Evolutionary conservation across 176 grass and related monocot genomes (phyloP).

Genomic region (Saccharum spontaneum): DNA sequence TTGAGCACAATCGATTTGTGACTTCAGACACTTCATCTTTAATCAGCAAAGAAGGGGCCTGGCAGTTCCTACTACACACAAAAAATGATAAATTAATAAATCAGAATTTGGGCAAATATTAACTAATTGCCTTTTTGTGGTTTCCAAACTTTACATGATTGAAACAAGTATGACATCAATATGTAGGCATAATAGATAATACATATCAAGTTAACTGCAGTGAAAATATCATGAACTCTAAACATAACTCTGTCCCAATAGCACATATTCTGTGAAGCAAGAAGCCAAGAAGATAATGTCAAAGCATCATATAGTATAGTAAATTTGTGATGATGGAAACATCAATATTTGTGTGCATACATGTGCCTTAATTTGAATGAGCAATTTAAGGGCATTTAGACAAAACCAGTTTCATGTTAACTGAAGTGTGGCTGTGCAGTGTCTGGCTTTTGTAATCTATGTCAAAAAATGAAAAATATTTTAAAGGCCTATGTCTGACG

Average conservation of each 20-base stretch:
- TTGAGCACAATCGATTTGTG: slow-evolving; percentile 41
- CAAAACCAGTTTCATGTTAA: too few species aligned
- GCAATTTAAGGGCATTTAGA: not conserved
- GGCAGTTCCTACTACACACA: slow-evolving; percentile 41
- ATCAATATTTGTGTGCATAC: not conserved
- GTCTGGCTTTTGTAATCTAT: not conserved
- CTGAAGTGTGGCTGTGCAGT: too few species aligned
- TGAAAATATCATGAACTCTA: slow-evolving; percentile 24
- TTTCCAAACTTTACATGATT: not conserved
- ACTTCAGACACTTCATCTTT: slow-evolving; percentile 52
- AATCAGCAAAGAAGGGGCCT: slow-evolving; percentile 42
- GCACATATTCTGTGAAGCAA: slow-evolving; percentile 43
- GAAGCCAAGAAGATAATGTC: slow-evolving; percentile 13
- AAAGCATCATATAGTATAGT: not conserved
- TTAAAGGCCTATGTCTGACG: not conserved
- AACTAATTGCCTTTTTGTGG: not conserved
- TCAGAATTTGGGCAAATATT: not conserved
- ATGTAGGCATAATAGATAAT: not conserved
- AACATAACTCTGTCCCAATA: slow-evolving; percentile 19
- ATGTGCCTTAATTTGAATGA: not conserved
- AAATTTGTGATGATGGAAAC: not conserved
- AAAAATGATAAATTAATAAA: not conserved
- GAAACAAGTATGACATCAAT: not conserved
- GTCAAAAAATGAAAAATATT: not conserved
- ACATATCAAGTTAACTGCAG: not conserved